A percentile compares a stretch with the other conserved stretches of the same genome.
phyloP scores from a whole-genome alignment of 108 stramenopile genomes.

The Parmales sp. region DNA sequence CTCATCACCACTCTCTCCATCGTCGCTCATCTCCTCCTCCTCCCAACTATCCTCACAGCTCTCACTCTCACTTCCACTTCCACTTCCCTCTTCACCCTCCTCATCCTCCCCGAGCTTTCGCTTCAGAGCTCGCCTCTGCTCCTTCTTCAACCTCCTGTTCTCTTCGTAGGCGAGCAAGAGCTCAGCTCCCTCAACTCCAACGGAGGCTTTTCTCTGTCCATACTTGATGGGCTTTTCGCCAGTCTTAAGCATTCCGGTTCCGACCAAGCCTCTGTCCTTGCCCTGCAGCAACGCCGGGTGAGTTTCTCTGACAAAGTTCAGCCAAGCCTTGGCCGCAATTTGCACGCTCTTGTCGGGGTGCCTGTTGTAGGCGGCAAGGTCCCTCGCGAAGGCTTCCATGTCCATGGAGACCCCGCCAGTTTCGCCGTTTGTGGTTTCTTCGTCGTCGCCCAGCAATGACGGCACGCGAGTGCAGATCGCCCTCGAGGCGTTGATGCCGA shows the following conservation, averaged over 20 bases:
- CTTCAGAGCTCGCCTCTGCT: conserved; percentile 12
- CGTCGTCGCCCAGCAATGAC: conserved; percentile 62
- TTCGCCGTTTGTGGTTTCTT: conserved; percentile 26
- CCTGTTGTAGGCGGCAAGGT: conserved; percentile 82
- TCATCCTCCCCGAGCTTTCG: conserved; percentile 28
- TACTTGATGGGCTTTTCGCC: conserved; percentile 70
- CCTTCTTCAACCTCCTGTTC: conserved; percentile 23
- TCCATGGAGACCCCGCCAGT: conserved; percentile 43
- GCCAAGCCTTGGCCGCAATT: conserved; percentile 78
- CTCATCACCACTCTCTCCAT: conserved; percentile 37
- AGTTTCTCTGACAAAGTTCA: conserved; percentile 85
- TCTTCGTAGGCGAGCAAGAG: conserved; percentile 73
- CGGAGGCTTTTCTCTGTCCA: conserved; percentile 63
- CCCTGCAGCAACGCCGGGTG: conserved; percentile 77
- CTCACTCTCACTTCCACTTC: conserved; percentile 13
- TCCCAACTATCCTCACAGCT: conserved; percentile 25
- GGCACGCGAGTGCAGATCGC: conserved; percentile 82
- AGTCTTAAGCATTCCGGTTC: conserved; percentile 58
- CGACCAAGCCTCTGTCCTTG: conserved; percentile 78
- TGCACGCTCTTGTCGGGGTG: conserved; percentile 83
- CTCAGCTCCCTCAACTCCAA: conserved; percentile 89
- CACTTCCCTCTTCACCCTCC: conserved; percentile 31
- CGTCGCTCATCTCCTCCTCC: conserved; percentile 42
- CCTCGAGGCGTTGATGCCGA: conserved; percentile 89
- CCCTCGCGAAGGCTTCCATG: conserved; percentile 86